Evolutionary conservation across 177 flowering plant genomes (phyloP).

Genomic region (Telopea speciosissima): DNA sequence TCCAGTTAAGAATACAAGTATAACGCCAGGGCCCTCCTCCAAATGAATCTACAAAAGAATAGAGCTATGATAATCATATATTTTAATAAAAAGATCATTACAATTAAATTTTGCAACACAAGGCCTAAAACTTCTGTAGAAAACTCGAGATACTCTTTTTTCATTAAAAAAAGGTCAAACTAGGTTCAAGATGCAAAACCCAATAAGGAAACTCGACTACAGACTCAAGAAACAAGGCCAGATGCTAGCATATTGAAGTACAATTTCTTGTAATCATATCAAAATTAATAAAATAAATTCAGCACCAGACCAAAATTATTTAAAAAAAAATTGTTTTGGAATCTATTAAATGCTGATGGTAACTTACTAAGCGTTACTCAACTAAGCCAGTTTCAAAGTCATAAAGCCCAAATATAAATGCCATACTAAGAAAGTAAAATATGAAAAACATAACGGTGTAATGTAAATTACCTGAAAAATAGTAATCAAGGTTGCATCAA

Average conservation of each 20-base stretch:
- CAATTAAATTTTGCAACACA: background rate
- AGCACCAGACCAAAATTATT: background rate
- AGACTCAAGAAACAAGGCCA: background rate
- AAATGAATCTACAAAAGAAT: slow-evolving; percentile 56
- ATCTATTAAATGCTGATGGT: background rate
- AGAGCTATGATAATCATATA: background rate
- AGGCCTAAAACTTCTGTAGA: background rate
- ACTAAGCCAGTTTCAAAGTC: background rate
- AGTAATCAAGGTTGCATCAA: slow-evolving; percentile 79
- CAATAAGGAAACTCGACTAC: background rate
- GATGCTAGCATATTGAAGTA: background rate
- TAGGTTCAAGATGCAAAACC: background rate
- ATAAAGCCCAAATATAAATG: slow-evolving; percentile 5
- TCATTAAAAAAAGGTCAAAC: background rate
- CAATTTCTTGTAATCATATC: background rate
- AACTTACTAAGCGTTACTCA: background rate
- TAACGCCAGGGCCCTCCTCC: slow-evolving; percentile 88
- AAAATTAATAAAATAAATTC: too few species aligned
- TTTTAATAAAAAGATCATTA: background rate
- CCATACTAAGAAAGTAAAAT: too few species aligned
- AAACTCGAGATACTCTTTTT: too few species aligned
- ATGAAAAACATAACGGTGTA: background rate
- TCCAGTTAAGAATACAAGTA: slow-evolving; percentile 92
- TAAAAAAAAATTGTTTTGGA: background rate
- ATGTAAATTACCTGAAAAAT: slow-evolving; percentile 71